Evolutionary conservation across 805 yeast species (phyloP), one percentile per base, ranked within the genome.

Genomic region (Ogataea chonburiensis): DNA sequence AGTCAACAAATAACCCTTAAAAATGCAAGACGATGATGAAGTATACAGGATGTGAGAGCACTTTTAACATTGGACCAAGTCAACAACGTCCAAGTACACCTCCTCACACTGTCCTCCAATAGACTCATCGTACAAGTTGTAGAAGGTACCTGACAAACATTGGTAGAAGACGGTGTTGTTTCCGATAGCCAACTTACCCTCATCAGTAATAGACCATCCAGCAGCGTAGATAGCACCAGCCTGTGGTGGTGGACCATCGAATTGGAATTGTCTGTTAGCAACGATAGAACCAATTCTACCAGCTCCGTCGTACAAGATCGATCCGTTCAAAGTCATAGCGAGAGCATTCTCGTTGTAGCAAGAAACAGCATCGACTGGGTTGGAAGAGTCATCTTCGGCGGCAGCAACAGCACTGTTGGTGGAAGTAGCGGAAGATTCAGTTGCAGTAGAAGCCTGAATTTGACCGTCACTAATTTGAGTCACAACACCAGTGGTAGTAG

Each of bases 211-310:
- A 29, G 75, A 64, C 75, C 75, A 70, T 41, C 75, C 75, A 40
- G 71, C 73, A 49, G 76, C 76, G 50, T 70, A 66, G 37, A 68
- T 68, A 28, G 75, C 67, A 60, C 75, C 75, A 34, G 74, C 80
- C 63, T 75, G 81, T 46, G 80, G 80, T 60, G 79, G 79, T 39
- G 79, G 79, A 54, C 80, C 80, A 55, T 75, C 81, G 51, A 75
- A 75, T 63, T 75, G 81, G 73, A 75, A 75, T 61, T 75, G 81
- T 66, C 76, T 68, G 73, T 73, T 73, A 43, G 79, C 77, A 49
- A 74, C 79, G 60, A 74, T 73, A 27, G 79, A 71, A 48, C 79
- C 79, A 42, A 74, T 61, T 69, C 79, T 71, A 43, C 75, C 76
- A 32, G 58, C 40, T 15, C 64, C 45, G 50, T 74, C 79, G 13